phyloP scores from a whole-genome alignment of 352 stramenopile species.

The Phytophthora vignae region DNA sequence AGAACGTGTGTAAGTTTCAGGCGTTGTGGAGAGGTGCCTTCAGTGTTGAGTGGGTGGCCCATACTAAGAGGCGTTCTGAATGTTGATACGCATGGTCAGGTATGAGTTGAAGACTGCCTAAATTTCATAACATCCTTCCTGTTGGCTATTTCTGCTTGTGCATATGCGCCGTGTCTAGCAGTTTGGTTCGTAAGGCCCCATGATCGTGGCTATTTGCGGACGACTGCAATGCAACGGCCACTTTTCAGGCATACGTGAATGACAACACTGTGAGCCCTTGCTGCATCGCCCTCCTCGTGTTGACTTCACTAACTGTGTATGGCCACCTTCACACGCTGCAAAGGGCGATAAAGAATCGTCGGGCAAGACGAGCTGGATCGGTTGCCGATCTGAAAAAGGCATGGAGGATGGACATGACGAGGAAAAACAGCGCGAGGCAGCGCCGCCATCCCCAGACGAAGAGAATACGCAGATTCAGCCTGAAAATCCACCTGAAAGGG shows the following conservation, averaged over 20 bases:
- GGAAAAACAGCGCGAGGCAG: slow-evolving; percentile 19
- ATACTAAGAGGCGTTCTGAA: not conserved
- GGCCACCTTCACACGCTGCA: not conserved
- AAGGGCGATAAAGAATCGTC: slow-evolving; percentile 15
- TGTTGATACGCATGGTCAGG: not conserved
- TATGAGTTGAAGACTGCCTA: not conserved
- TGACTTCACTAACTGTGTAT: slow-evolving; percentile 21
- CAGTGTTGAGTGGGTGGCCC: not conserved
- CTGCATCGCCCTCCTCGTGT: slow-evolving; percentile 4
- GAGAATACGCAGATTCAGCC: not conserved
- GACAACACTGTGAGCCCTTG: slow-evolving; percentile 3
- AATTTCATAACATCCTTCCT: not conserved
- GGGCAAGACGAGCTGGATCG: not conserved
- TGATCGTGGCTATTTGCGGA: slow-evolving; percentile 2
- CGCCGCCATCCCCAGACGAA: slow-evolving; percentile 11
- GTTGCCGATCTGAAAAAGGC: not conserved
- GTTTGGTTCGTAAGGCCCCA: slow-evolving; percentile 6
- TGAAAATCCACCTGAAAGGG: not conserved
- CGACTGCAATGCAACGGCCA: not conserved
- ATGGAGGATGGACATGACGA: slow-evolving; percentile 18
- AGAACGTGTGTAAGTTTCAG: slow-evolving; percentile 16
- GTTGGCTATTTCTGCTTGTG: not conserved
- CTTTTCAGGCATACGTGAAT: slow-evolving; percentile 5
- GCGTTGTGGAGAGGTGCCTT: not conserved
- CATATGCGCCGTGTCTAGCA: not conserved